These are phyloP conservation scores for Trichoderma koningiopsis DNA, from an alignment of 2,329 filamentous ascomycete genomes.

Conservation along the genomic window DNA sequence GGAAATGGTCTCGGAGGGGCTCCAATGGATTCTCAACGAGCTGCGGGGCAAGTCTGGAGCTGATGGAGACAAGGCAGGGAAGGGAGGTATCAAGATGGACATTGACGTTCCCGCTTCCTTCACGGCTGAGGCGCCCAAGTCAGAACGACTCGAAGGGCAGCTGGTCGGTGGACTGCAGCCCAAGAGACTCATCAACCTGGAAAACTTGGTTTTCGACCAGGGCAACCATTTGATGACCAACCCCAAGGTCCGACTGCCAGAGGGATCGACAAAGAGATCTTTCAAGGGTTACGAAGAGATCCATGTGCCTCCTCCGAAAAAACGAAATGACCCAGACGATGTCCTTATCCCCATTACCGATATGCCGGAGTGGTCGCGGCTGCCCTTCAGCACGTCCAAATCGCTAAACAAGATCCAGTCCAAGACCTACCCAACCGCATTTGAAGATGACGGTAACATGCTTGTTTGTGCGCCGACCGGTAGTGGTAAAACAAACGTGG, in stretches of 20 bases:
- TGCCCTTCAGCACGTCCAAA: conserved; percentile 82
- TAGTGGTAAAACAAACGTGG: conserved; percentile 97
- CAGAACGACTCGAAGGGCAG: conserved; percentile 64
- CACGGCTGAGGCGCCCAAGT: conserved; percentile 50
- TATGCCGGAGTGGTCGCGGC: conserved; percentile 88
- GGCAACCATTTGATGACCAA: conserved; percentile 99
- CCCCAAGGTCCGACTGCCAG: conserved; percentile 87
- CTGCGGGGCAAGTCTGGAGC: conserved; percentile 71
- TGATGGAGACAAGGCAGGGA: conserved; percentile 61
- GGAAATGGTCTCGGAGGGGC: conserved; percentile 87
- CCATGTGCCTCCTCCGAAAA: conserved; percentile 91
- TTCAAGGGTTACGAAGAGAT: conserved; percentile 99
- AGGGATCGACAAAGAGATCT: conserved; percentile 90
- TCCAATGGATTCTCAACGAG: conserved; percentile 85
- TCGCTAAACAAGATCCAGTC: conserved; percentile 95
- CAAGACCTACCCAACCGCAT: conserved; percentile 87
- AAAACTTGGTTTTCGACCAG: conserved; percentile 95
- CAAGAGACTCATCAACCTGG: conserved; percentile 84
- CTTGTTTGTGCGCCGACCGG: conserved; percentile 96
- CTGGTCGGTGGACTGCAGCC: conserved; percentile 84
- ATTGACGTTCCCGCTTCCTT: conserved; percentile 72
- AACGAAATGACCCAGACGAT: conserved; percentile 78
- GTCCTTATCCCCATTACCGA: conserved; percentile 80
- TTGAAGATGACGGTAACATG: conserved; percentile 95
- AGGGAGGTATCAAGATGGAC: conserved; percentile 93